Evolutionary conservation across 179 eudicot genomes (phyloP).

Genomic region (Dionaea muscipula): DNA sequence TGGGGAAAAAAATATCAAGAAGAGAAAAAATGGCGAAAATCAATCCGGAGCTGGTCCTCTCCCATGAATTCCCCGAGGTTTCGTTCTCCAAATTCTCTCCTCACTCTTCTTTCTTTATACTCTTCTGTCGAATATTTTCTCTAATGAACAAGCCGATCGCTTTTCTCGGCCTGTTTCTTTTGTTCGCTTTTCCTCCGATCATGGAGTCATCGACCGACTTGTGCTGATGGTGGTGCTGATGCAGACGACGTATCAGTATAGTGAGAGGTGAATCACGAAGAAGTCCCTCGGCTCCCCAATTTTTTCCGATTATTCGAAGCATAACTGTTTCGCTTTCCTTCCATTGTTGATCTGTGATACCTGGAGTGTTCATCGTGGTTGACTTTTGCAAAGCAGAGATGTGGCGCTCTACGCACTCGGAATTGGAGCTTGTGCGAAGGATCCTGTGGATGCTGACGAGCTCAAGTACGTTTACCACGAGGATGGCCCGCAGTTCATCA

Average conservation of each 20-base stretch:
- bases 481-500: constrained; percentile 63
- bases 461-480: constrained; percentile 81
- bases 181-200: no score
- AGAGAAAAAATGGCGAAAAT: constrained; percentile 22
- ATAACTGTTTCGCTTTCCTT: background rate
- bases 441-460: constrained; percentile 65
- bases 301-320: background rate
- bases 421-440: constrained; percentile 77
- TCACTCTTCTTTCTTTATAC: background rate
- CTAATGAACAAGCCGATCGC: no score
- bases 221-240: constrained; percentile 6
- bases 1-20: background rate
- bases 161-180: no score
- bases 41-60: constrained; percentile 52
- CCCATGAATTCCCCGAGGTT: constrained; percentile 69
- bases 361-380: constrained; percentile 1
- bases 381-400: constrained; percentile 40
- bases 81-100: background rate
- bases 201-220: background rate
- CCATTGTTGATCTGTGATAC: background rate
- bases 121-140: no score
- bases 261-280: constrained; percentile 44
- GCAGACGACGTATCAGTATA: constrained; percentile 45
- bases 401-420: constrained; percentile 82
- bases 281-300: background rate